Percentiles rank a stretch among this genome's conserved stretches.
These are phyloP conservation scores for Lactarius sp. DNA, from an alignment of 768 basidiomycete genomes.

Conservation along the genomic window DNA sequence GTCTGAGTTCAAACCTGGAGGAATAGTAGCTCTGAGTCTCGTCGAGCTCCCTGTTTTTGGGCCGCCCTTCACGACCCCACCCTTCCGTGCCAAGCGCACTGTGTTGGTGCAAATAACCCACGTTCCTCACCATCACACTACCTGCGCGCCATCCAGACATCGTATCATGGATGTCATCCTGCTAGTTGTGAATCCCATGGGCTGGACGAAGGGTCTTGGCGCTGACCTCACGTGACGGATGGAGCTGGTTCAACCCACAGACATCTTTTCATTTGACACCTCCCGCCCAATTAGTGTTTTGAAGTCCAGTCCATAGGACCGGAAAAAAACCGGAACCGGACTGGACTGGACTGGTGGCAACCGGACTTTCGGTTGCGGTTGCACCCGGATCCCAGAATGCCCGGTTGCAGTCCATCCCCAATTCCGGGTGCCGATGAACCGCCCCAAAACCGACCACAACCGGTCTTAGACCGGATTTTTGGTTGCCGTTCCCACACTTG, in stretches of 20 bases:
- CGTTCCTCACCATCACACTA: conserved; percentile 73
- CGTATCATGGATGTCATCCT: conserved; percentile 61
- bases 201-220: conserved; percentile 93
- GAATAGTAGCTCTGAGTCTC: conserved; percentile 76
- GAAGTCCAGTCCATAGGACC: too few species aligned
- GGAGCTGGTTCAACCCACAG: conserved; percentile 57
- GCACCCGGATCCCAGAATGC: too few species aligned
- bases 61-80: conserved; percentile 79
- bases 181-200: conserved; percentile 92
- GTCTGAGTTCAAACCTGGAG: conserved; percentile 87
- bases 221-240: conserved; percentile 70
- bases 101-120: conserved; percentile 74
- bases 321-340: too few species aligned
- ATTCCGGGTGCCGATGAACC: too few species aligned
- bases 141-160: conserved; percentile 56
- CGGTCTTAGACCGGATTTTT: too few species aligned
- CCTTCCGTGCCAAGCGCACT: conserved; percentile 70
- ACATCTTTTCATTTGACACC: conserved; percentile 49
- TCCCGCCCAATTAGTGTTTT: too few species aligned
- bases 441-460: too few species aligned
- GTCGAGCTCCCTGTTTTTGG: conserved; percentile 68
- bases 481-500: too few species aligned
- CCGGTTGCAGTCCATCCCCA: too few species aligned
- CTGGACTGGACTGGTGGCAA: too few species aligned
- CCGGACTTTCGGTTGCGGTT: too few species aligned